Percentiles rank a stretch among this genome's conserved stretches.
These are phyloP conservation scores for Colletotrichum somersetense DNA, from an alignment of 2,329 filamentous ascomycete species.

Conservation along the genomic window DNA sequence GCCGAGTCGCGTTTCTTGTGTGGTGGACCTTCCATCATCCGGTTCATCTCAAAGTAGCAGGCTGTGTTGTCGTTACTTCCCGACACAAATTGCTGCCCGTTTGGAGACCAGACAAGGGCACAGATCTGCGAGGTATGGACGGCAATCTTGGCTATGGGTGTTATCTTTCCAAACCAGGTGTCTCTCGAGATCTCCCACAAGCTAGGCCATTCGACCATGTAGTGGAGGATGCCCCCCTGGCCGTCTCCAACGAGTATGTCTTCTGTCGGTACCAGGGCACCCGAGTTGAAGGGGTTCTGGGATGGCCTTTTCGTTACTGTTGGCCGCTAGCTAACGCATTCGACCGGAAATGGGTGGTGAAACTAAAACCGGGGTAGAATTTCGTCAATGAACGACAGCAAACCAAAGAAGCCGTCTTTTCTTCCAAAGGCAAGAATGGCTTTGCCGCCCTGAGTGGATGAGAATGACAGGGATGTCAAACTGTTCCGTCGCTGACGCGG, in stretches of 20 bases:
- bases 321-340: slow-evolving; percentile 86
- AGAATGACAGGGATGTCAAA: slow-evolving; percentile 92
- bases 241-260: slow-evolving; percentile 91
- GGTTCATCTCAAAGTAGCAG: slow-evolving; percentile 79
- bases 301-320: slow-evolving; percentile 66
- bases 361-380: slow-evolving; percentile 79
- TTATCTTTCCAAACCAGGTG: slow-evolving; percentile 83
- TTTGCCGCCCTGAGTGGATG: slow-evolving; percentile 79
- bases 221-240: slow-evolving; percentile 85
- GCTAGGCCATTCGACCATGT: slow-evolving; percentile 86
- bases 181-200: slow-evolving; percentile 72
- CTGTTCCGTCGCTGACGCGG: slow-evolving; percentile 51
- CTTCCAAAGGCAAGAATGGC: slow-evolving; percentile 88
- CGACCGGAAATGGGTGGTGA: slow-evolving; percentile 77
- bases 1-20: slow-evolving; percentile 32
- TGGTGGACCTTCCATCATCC: slow-evolving; percentile 56
- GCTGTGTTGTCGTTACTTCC: slow-evolving; percentile 95
- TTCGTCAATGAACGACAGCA: slow-evolving; percentile 82
- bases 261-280: slow-evolving; percentile 74
- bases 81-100: slow-evolving; percentile 83
- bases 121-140: slow-evolving; percentile 93
- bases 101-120: slow-evolving; percentile 87
- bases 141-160: slow-evolving; percentile 79
- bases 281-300: slow-evolving; percentile 60
- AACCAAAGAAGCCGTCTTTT: slow-evolving; percentile 78